Conservation (phyloP, 2,329 filamentous ascomycete species). For the Hypoxylon sp. region DNA sequence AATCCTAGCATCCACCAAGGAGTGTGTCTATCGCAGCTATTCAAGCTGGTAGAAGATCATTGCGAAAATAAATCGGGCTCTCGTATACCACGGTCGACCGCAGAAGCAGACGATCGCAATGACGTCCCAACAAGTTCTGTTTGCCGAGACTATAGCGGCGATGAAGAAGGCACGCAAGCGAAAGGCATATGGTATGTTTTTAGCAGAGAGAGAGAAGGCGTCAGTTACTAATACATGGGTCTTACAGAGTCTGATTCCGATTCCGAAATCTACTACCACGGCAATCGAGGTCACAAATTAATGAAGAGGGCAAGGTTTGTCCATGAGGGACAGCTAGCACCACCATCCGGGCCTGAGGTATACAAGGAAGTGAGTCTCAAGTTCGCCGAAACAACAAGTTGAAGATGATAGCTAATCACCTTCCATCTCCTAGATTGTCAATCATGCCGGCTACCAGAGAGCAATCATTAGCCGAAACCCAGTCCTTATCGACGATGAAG, state of each 20-base stretch:
- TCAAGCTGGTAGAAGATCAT: background rate
- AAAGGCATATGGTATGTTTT: slow-evolving; percentile 70
- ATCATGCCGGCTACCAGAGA: slow-evolving; percentile 80
- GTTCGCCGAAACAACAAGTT: background rate
- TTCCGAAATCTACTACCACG: slow-evolving; percentile 76
- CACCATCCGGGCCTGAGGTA: slow-evolving; percentile 74
- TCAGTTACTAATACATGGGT: slow-evolving; percentile 49
- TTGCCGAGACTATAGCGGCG: slow-evolving; percentile 75
- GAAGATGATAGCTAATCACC: slow-evolving; percentile 34
- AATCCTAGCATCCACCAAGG: background rate
- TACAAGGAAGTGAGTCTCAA: slow-evolving; percentile 76
- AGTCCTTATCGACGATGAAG: slow-evolving; percentile 80
- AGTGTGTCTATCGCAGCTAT: background rate
- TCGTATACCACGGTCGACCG: slow-evolving; percentile 6
- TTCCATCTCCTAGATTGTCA: slow-evolving; percentile 70
- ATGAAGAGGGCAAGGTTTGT: slow-evolving; percentile 82
- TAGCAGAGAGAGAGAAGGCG: slow-evolving; percentile 3
- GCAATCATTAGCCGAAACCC: slow-evolving; percentile 82
- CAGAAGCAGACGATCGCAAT: slow-evolving; percentile 55
- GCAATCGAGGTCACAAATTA: slow-evolving; percentile 84
- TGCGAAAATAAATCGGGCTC: slow-evolving; percentile 11
- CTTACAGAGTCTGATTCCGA: slow-evolving; percentile 82
- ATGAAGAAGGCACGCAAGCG: slow-evolving; percentile 78
- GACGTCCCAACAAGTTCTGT: slow-evolving; percentile 72
- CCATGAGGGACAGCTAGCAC: slow-evolving; percentile 77